Conservation (phyloP, 2,329 filamentous ascomycete species). For the Dothiorella sarmentorum region DNA sequence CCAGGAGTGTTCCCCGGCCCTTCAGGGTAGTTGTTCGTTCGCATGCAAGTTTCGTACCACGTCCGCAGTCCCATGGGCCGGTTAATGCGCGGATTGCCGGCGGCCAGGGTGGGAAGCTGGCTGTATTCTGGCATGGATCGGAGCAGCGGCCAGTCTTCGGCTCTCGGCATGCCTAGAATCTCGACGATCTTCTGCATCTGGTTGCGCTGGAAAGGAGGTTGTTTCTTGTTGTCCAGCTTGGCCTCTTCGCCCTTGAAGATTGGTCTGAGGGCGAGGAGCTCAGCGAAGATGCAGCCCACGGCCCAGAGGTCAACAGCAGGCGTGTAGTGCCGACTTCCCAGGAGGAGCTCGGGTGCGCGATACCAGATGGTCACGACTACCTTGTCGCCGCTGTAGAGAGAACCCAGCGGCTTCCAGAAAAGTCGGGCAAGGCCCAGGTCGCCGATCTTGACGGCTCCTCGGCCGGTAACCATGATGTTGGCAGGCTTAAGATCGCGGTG, state of each 20-base stretch:
- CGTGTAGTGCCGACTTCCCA: slow-evolving; percentile 94
- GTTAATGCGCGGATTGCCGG: slow-evolving; percentile 47
- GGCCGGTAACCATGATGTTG: slow-evolving; percentile 96
- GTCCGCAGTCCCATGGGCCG: slow-evolving; percentile 65
- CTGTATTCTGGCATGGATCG: slow-evolving; percentile 81
- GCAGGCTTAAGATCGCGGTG: slow-evolving; percentile 96
- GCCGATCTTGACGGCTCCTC: slow-evolving; percentile 88
- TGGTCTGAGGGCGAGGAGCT: slow-evolving; percentile 81
- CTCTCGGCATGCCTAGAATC: slow-evolving; percentile 85
- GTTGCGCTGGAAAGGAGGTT: slow-evolving; percentile 92
- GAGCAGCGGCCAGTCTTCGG: slow-evolving; percentile 84
- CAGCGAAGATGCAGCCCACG: slow-evolving; percentile 95
- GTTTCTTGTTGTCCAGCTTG: slow-evolving; percentile 98
- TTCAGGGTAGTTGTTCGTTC: slow-evolving; percentile 45
- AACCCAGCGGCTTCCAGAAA: slow-evolving; percentile 90
- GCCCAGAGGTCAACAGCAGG: slow-evolving; percentile 98
- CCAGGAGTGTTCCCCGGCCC: slow-evolving; percentile 34
- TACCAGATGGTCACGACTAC: slow-evolving; percentile 99
- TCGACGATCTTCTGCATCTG: slow-evolving; percentile 99
- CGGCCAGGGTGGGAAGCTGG: slow-evolving; percentile 58
- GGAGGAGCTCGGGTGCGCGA: slow-evolving; percentile 85
- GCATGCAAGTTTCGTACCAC: slow-evolving; percentile 51
- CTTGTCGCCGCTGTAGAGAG: slow-evolving; percentile 90
- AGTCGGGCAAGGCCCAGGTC: slow-evolving; percentile 88
- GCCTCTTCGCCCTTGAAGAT: slow-evolving; percentile 99